Base-by-base conservation (phyloP, 805 yeast genomes). In the Candida taoyuanica region DNA sequence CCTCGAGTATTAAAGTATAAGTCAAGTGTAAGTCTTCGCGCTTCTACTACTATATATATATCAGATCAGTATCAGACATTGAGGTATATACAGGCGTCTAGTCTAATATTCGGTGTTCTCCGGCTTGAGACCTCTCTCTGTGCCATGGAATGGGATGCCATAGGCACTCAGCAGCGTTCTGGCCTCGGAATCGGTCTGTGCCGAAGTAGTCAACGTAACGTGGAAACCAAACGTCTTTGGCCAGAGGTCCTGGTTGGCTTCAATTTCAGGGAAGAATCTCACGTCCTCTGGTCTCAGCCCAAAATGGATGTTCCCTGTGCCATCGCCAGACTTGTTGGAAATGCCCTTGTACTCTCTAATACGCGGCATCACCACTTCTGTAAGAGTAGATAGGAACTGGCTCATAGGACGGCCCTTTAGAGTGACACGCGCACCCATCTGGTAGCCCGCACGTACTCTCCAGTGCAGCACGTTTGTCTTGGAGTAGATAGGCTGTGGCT, bases 361-460 rank as follows among this genome's bases (percentile, higher is more conserved):
- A 62, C 96, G 77, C 33, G 99, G 98, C 52, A 93, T 72, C 15
- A 93, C 98, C 46, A 94, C 67, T 64, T 93, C 98, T 2, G 95
- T 79, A 51, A 93, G 66, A 1, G 98, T 91, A 6, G 84, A 62
- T 42, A 93, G 56, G 55, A 94, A 93, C 65, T 88, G 96, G 39
- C 79, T 66, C 79, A 89, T 85, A 38, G 85, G 83, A 48, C 80
- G 73, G 32, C 97, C 98, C 23, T 68, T 68, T 39, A 94, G 66
- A 42, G 73, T 76, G 12, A 81, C 81, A 56, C 85, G 84, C 38
- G 94, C 95, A 37, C 98, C 99, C 77, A 94, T 84, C 35, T 81
- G 81, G 70, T 78, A 81, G 28, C 96, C 96, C 34, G 79, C 79
- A 62, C 97, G 78, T 38, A 89, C 72, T 50, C 80, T 79, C 96